Evolutionary conservation across 495 filamentous ascomycete species (phyloP).

Genomic region (Geopyxis carbonaria): DNA sequence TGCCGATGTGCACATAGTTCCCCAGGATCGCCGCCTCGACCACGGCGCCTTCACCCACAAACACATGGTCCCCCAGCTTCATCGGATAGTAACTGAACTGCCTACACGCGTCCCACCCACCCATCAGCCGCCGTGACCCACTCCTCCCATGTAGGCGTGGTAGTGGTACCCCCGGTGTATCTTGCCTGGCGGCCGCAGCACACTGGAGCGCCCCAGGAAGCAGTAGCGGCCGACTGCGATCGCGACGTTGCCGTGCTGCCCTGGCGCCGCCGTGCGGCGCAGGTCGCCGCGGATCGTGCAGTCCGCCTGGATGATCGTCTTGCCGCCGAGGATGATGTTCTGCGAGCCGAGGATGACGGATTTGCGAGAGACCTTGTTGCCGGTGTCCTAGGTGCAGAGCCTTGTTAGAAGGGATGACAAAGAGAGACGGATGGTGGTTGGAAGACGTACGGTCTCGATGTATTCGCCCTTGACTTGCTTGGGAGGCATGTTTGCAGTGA

Average conservation of each 20-base stretch:
- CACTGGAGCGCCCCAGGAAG: conserved; percentile 55
- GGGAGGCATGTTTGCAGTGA: conserved; percentile 43
- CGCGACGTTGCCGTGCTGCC: conserved; percentile 37
- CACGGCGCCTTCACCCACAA: conserved; percentile 54
- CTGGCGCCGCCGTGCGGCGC: conserved; percentile 34
- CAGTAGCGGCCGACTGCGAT: conserved; percentile 79
- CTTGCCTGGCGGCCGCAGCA: conserved; percentile 60
- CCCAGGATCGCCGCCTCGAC: conserved; percentile 65
- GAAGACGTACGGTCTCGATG: conserved; percentile 66
- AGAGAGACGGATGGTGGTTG: neutral
- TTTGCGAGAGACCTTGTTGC: conserved; percentile 92
- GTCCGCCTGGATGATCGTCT: conserved; percentile 82
- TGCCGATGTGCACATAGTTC: conserved; percentile 67
- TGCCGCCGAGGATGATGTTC: conserved; percentile 93
- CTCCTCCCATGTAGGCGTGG: neutral
- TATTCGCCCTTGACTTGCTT: conserved; percentile 75
- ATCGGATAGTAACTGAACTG: conserved; percentile 61
- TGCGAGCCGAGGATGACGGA: conserved; percentile 81
- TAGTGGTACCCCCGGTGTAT: conserved; percentile 41
- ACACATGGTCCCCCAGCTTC: conserved; percentile 84
- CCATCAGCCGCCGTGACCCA: neutral
- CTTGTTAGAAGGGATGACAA: conserved; percentile 2
- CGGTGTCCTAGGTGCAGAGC: conserved; percentile 51
- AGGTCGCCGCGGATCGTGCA: conserved; percentile 87
- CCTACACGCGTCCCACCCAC: conserved; percentile 24